These are phyloP conservation scores for Penicillium daleae DNA, from an alignment of 495 filamentous ascomycete genomes.

Conservation along the genomic window DNA sequence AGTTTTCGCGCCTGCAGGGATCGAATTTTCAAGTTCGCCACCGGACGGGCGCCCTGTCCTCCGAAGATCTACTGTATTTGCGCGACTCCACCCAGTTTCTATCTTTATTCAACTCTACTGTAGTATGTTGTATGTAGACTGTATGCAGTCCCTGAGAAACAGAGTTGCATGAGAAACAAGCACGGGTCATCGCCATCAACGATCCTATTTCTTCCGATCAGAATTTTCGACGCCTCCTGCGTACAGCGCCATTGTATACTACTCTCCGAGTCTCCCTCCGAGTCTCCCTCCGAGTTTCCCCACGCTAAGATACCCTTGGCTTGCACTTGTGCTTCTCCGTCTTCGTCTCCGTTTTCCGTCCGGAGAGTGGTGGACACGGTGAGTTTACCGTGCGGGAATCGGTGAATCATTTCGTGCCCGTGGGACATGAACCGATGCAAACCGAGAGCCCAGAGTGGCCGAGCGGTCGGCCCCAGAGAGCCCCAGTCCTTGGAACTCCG, in stretches of 20 bases:
- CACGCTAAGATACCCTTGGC: neutral
- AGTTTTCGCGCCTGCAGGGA: constrained; percentile 4
- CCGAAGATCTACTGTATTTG: neutral
- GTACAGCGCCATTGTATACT: neutral
- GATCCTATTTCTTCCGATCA: neutral
- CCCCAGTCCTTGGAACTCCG: neutral
- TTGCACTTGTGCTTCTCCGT: constrained; percentile 1
- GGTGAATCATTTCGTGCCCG: neutral
- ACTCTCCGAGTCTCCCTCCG: too few species aligned
- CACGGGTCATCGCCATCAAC: neutral
- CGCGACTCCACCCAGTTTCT: neutral
- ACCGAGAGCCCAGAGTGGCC: constrained; percentile 23
- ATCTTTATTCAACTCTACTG: neutral
- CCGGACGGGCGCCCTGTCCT: neutral
- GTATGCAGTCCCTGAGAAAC: neutral
- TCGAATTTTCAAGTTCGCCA: neutral
- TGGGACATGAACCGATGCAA: constrained; percentile 22
- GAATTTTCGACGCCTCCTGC: constrained; percentile 1
- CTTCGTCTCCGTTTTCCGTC: neutral
- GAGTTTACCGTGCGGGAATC: constrained; percentile 1
- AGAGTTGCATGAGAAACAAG: neutral
- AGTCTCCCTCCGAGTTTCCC: too few species aligned
- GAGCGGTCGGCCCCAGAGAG: neutral
- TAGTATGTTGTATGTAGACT: neutral
- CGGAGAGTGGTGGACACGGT: neutral